Evolutionary conservation across 805 yeast species (phyloP).

Genomic region (Candida silvicultrix): DNA sequence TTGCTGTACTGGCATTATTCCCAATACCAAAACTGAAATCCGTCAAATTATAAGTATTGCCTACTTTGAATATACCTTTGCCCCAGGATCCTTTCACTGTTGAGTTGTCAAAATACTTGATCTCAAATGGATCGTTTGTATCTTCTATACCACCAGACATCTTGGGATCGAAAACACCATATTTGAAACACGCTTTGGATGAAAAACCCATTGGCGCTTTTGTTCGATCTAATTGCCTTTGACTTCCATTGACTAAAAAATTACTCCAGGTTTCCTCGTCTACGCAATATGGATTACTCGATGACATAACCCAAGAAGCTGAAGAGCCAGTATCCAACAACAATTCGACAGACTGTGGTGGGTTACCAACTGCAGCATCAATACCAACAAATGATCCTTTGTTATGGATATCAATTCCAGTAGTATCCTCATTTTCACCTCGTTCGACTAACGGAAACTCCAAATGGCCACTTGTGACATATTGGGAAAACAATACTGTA

Average conservation of each 20-base stretch:
- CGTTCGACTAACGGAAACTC: background rate
- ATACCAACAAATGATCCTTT: conserved; percentile 5
- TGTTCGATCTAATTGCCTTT: background rate
- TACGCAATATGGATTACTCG: conserved; percentile 10
- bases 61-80: conserved; percentile 12
- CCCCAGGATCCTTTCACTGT: conserved; percentile 53
- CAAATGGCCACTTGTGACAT: background rate
- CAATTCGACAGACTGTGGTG: conserved; percentile 21
- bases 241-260: background rate
- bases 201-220: background rate
- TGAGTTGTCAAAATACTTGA: conserved; percentile 42
- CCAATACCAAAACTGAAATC: conserved; percentile 29
- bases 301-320: conserved; percentile 26
- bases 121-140: conserved; percentile 24
- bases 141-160: conserved; percentile 23
- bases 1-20: conserved; percentile 23
- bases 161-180: conserved; percentile 26
- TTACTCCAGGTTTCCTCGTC: background rate
- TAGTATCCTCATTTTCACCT: background rate
- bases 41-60: conserved; percentile 24
- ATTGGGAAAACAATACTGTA: background rate
- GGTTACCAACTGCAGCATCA: conserved; percentile 10
- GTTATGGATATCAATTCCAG: conserved; percentile 3
- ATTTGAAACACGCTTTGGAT: conserved; percentile 18
- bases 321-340: conserved; percentile 30